Percentiles rank a stretch among this genome's conserved stretches.
Conservation (phyloP, 805 yeast genomes). For the Hanseniaspora lindneri region DNA sequence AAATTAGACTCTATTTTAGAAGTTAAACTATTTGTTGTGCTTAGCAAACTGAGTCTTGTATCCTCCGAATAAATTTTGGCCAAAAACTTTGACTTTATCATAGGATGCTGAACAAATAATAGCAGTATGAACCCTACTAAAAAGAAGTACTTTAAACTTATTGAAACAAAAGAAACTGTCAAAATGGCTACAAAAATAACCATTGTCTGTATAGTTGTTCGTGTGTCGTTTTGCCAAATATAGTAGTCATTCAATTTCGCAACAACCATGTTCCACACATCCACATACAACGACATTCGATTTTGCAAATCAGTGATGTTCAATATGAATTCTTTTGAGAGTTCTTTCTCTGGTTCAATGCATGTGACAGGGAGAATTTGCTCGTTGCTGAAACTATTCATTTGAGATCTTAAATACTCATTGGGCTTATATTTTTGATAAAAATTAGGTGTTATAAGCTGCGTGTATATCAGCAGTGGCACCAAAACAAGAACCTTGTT, state of each 20-base stretch:
- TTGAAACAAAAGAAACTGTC: background rate
- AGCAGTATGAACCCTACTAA: slow-evolving; percentile 17
- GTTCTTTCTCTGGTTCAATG: slow-evolving; percentile 62
- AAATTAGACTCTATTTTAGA: background rate
- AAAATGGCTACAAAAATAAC: background rate
- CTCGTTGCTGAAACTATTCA: slow-evolving; percentile 30
- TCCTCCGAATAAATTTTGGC: slow-evolving; percentile 49
- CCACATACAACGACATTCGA: slow-evolving; percentile 55
- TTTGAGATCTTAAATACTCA: slow-evolving; percentile 1
- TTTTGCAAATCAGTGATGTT: slow-evolving; percentile 79
- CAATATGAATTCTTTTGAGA: slow-evolving; percentile 62
- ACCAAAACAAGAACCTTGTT: slow-evolving; percentile 37
- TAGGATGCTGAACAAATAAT: slow-evolving; percentile 41
- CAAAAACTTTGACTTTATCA: slow-evolving; percentile 36
- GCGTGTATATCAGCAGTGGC: slow-evolving; percentile 39
- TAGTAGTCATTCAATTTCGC: background rate
- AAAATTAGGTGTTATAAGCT: slow-evolving; percentile 47
- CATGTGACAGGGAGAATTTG: slow-evolving; percentile 41
- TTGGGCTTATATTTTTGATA: slow-evolving; percentile 46
- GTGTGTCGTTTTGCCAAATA: slow-evolving; percentile 7
- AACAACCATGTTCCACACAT: slow-evolving; percentile 41
- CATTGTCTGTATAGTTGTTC: background rate
- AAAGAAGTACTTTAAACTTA: background rate
- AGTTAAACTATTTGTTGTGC: slow-evolving; percentile 35
- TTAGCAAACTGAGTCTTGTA: slow-evolving; percentile 41